Conservation (phyloP, 192 early-diverging fungal genomes). For the Gigaspora rosea region DNA sequence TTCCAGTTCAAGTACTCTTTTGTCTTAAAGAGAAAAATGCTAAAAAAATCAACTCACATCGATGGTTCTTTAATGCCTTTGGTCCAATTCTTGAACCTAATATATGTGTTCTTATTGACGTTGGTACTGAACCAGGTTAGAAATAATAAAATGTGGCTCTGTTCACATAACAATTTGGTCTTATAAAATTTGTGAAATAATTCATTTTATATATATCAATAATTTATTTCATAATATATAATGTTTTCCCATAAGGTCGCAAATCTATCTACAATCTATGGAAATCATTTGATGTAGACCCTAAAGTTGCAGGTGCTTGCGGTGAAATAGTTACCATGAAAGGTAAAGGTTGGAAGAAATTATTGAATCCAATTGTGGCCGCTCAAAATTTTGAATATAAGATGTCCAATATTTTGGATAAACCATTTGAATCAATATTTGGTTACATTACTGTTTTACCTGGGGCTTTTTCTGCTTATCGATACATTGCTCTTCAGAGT, state of each 20-base stretch:
- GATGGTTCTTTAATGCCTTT: constrained; percentile 74
- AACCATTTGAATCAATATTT: constrained; percentile 78
- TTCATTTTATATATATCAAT: too few relatives aligned
- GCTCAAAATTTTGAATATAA: constrained; percentile 75
- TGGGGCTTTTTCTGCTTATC: constrained; percentile 85
- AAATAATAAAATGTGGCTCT: too few relatives aligned
- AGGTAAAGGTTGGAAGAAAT: constrained; percentile 59
- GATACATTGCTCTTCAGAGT: constrained; percentile 72
- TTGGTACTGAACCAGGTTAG: constrained; percentile 60
- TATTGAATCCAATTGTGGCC: constrained; percentile 63
- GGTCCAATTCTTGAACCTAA: constrained; percentile 60
- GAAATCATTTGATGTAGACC: constrained; percentile 64
- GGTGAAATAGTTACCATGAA: constrained; percentile 69
- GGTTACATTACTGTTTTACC: constrained; percentile 88
- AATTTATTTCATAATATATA: too few relatives aligned
- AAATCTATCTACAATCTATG: constrained; percentile 69
- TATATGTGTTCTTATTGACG: constrained; percentile 65
- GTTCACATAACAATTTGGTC: too few relatives aligned
- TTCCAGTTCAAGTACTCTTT: constrained; percentile 81
- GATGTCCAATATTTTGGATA: constrained; percentile 70
- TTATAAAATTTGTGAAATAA: too few relatives aligned
- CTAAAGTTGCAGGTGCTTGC: constrained; percentile 64
- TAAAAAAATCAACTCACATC: constrained; percentile 86
- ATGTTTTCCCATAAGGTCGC: constrained; percentile 3
- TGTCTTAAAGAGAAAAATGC: constrained; percentile 91